Percentiles rank a stretch among this genome's conserved stretches.
Evolutionary conservation across 2,329 filamentous ascomycete species (phyloP).

Genomic region (Sporothrix curviconia): DNA sequence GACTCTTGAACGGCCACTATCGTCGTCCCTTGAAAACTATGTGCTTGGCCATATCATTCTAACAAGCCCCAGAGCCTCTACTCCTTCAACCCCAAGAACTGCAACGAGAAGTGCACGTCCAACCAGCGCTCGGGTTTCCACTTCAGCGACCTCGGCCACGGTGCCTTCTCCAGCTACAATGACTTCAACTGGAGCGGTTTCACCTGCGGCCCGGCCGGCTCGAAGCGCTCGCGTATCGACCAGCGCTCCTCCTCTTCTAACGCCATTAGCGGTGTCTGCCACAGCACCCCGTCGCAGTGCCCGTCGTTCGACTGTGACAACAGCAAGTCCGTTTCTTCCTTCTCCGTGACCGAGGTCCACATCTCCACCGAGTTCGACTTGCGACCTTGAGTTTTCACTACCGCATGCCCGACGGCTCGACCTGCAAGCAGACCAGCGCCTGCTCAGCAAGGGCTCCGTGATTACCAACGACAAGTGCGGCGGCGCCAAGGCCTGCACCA

Average conservation of each 20-base stretch:
- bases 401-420: conserved; percentile 72
- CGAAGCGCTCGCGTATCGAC: conserved; percentile 51
- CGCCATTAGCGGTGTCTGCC: conserved; percentile 53
- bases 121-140: conserved; percentile 64
- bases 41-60: not conserved
- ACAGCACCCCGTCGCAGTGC: conserved; percentile 37
- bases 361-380: conserved; percentile 68
- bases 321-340: conserved; percentile 43
- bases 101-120: conserved; percentile 69
- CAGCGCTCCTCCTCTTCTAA: conserved; percentile 45
- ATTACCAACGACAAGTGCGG: conserved; percentile 85
- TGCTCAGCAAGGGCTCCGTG: conserved; percentile 62
- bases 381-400: conserved; percentile 81
- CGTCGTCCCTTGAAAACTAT: too few species aligned
- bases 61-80: conserved; percentile 6
- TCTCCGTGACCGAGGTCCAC: conserved; percentile 71
- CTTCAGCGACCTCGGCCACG: conserved; percentile 58
- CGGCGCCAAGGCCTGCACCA: conserved; percentile 75
- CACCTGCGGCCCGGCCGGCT: conserved; percentile 53
- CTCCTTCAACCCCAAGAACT: conserved; percentile 62
- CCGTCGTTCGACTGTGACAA: conserved; percentile 52
- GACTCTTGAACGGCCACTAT: not conserved
- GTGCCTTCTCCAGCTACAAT: conserved; percentile 58
- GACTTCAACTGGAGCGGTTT: conserved; percentile 71
- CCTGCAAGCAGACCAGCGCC: conserved; percentile 68